Base-by-base conservation (phyloP, 352 stramenopile species). In the Globisporangium acanthophoron region DNA sequence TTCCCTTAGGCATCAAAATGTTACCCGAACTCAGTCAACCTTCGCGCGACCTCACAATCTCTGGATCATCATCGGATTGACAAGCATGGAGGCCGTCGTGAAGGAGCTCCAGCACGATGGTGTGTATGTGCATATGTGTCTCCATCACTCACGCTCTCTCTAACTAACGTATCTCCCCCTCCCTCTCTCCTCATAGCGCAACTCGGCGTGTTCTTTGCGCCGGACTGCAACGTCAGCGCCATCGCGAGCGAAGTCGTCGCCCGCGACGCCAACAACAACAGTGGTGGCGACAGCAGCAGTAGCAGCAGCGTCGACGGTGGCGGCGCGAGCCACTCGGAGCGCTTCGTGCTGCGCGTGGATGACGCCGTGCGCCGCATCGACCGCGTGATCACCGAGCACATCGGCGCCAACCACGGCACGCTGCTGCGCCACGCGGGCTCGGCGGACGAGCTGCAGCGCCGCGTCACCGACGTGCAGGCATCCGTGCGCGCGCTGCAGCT, bases 161-260 rank as follows among this genome's bases (percentile, higher is more conserved):
- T 58, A 61, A 20, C 6, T 12, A 9, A 7, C 35, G 2, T 5
- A 3, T 31, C 21, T 43, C 15, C 12, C 24, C 52, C 6, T 12
- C 12, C 40, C 20, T 15, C 18, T 16, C 3, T 48, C 39, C 55
- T 27, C 2, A 51, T 64, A 94, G 85, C 78, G 13, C 72, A 92
- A 53, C 58, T 95, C 44, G 69, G 78, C 33, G 77, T 90, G 31
- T 95, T 95, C 58, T 65, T 94, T 40, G 65, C 62, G 48, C 50
- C 80, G 11, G 82, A 91, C 18, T 91, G 84, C 69, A 83, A 87
- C 66, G 77, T 88, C 35, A 90, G 74, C 47, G 74, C 75, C 45
- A 88, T 94, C 70, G 85, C 82, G 43, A 94, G 85, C 59, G 74
- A 73, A 31, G 71, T 94, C 40, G 79, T 94, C 33, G 80, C 76